A percentile compares a stretch with the other conserved stretches of the same genome.
Conservation (phyloP, 352 stramenopile species). For the Phytophthora meadii region DNA sequence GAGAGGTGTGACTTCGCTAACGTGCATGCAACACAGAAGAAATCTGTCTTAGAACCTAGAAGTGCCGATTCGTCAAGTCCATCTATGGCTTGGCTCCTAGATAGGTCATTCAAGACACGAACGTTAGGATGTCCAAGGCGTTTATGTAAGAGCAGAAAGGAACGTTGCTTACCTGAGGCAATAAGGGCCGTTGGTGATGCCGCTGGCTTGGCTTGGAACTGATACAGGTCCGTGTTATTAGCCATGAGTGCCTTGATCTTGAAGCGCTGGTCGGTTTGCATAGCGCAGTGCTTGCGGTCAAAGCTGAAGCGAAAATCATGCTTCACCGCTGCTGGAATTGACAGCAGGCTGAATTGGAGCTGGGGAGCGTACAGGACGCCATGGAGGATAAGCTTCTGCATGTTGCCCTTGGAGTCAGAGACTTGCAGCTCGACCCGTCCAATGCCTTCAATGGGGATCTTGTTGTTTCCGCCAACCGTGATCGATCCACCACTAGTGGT, state of each 20-base stretch:
- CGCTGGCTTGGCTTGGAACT: no score
- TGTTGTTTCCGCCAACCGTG: slow-evolving; percentile 21
- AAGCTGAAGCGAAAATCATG: no score
- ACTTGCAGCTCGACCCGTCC: neutral
- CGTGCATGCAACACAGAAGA: no score
- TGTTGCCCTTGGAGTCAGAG: slow-evolving; percentile 20
- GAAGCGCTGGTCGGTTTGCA: slow-evolving; percentile 16
- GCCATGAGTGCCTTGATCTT: slow-evolving; percentile 9
- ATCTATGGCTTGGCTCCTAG: no score
- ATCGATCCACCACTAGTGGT: slow-evolving; percentile 8
- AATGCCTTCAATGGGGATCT: slow-evolving; percentile 17
- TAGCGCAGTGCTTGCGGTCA: neutral
- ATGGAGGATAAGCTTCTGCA: neutral
- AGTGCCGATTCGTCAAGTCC: no score
- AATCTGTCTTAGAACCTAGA: neutral
- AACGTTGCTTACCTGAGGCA: slow-evolving; percentile 10
- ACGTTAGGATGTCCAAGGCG: no score
- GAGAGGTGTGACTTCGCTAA: no score
- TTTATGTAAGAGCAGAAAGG: no score
- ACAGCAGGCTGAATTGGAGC: no score
- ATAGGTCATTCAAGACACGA: no score
- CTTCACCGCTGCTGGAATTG: neutral
- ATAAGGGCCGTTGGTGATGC: slow-evolving; percentile 1
- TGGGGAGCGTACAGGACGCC: no score
- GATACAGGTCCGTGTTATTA: neutral